Evolutionary conservation across 768 basidiomycete genomes (phyloP), one percentile per base, ranked within the genome.

Genomic region (Phylloporus rhodoxanthus): DNA sequence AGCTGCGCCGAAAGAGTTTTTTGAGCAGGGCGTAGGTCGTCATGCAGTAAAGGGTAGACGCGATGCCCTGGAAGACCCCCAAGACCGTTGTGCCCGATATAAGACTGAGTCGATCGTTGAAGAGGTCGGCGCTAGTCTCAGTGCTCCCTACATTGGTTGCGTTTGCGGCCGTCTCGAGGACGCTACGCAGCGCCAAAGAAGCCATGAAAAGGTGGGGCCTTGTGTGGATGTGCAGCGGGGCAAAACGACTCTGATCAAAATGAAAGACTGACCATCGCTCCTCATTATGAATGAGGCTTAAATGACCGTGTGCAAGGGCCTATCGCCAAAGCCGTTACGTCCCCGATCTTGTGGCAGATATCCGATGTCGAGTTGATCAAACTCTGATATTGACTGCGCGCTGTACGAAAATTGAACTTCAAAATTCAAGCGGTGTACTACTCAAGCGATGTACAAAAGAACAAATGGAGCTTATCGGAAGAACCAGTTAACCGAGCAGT

Each of bases 301-400:
- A 55, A 63, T 63, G 63, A 57, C 28, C 63, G 63, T 62, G 63
- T 21, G 57, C 42, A 57, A 59, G 42, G 25, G 26, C 11, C 41
- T 15, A n/a, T 2, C 41, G 4, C 25, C 40, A 25, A 40, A 15
- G 23, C 23, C 21, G 41, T 26, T 19, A 11, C 10, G 25, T 9
- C 41, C 25, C 41, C 41, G 25, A 15, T 42, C n/a, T 11, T 10
- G 41, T 9, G 41, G 5, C 41, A 28, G 41, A 17, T 26, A 15
- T 7, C 20, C 21, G 38, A 39, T 20, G 19, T 2, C 13, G n/a
- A 37, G 34, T 25, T 45, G 48, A 61, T 57, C 34, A 36, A 57
- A 56, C 59, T 44, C 36, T 58, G 62, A 62, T 64, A 58, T 3
- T 23, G 9, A 47, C 39, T 26, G 41, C 17, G 53, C 48, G 26